These are phyloP conservation scores for Vaccinium macrocarpon DNA, from an alignment of 148 eudicot genomes.

Conservation along the genomic window DNA sequence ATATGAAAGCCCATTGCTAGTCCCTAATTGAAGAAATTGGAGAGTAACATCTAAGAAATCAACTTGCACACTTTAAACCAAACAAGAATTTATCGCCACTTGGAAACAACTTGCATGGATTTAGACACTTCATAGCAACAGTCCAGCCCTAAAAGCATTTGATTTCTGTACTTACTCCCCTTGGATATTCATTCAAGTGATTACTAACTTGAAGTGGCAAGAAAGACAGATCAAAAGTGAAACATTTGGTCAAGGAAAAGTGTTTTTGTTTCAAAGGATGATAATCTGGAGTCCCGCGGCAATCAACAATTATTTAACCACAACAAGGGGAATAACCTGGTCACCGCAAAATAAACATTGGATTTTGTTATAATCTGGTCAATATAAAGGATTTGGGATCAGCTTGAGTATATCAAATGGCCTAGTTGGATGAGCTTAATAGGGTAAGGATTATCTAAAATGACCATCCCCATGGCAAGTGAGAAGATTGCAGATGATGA, in stretches of 20 bases:
- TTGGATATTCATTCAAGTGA: neutral
- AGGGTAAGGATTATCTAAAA: neutral
- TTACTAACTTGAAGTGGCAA: conserved; percentile 3
- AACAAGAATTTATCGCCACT: too few species aligned
- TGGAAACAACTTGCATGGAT: neutral
- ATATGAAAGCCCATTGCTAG: neutral
- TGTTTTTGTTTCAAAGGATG: neutral
- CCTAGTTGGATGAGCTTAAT: neutral
- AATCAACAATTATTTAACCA: neutral
- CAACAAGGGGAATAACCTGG: neutral
- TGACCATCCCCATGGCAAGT: neutral
- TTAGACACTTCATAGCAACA: neutral
- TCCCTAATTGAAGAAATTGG: neutral
- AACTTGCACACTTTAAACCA: neutral
- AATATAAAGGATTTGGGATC: neutral
- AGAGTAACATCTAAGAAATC: neutral
- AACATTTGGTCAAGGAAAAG: neutral
- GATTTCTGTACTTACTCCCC: neutral
- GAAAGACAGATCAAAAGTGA: neutral
- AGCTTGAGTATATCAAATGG: neutral
- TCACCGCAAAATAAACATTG: neutral
- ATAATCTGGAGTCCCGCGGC: neutral
- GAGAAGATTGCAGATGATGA: neutral
- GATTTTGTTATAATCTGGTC: neutral
- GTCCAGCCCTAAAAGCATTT: neutral